phyloP scores from a whole-genome alignment of 1,139 yeast species.

The Sugiyamaella paludigena region DNA sequence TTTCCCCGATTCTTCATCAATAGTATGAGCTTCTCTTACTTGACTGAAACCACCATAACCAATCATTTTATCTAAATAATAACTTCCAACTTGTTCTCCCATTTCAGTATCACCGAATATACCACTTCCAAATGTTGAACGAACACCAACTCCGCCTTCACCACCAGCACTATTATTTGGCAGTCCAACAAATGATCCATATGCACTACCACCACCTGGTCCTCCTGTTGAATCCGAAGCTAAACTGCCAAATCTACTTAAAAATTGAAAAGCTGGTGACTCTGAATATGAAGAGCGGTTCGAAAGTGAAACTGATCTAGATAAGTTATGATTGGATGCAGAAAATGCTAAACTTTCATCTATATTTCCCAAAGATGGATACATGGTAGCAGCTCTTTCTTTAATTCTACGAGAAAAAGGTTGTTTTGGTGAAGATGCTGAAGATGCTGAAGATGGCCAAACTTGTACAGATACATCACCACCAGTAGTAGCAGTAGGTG shows the following conservation, averaged over 20 bases:
- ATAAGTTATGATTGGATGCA: slow-evolving; percentile 8
- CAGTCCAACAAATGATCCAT: not conserved
- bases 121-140: not conserved
- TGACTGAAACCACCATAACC: slow-evolving; percentile 94
- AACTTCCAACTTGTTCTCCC: slow-evolving; percentile 51
- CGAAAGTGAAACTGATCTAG: slow-evolving; percentile 23
- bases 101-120: slow-evolving; percentile 39
- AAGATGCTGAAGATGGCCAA: slow-evolving; percentile 4
- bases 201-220: slow-evolving; percentile 15
- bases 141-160: slow-evolving; percentile 7
- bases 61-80: slow-evolving; percentile 60
- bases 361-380: slow-evolving; percentile 19
- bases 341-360: slow-evolving; percentile 12
- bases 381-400: slow-evolving; percentile 26
- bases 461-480: not conserved
- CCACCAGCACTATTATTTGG: slow-evolving; percentile 1
- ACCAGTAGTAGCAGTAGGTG: not conserved
- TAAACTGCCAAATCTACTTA: slow-evolving; percentile 40
- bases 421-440: slow-evolving; percentile 10
- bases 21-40: slow-evolving; percentile 65
- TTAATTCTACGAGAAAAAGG: slow-evolving; percentile 24
- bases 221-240: slow-evolving; percentile 19
- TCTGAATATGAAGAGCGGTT: slow-evolving; percentile 27
- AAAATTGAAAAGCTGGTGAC: slow-evolving; percentile 43
- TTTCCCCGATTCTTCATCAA: slow-evolving; percentile 39